phyloP scores from a whole-genome alignment of 768 basidiomycete genomes.

The Mrakia blollopis region DNA sequence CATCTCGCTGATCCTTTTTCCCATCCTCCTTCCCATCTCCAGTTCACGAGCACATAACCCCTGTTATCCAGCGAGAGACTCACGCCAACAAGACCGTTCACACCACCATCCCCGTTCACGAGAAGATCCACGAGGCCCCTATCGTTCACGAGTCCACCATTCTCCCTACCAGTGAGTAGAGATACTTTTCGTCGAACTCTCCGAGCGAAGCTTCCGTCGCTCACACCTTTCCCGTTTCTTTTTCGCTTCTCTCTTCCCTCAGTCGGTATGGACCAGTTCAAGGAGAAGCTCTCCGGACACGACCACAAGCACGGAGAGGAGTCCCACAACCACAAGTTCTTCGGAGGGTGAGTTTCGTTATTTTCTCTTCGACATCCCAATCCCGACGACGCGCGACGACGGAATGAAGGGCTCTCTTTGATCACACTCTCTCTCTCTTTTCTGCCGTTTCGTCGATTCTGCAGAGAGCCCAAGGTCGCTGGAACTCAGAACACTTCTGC shows the following conservation, averaged over 20 bases:
- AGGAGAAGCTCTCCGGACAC: constrained; percentile 13
- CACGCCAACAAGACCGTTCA: constrained; percentile 45
- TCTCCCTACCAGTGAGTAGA: constrained; percentile 13
- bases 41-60: constrained; percentile 40
- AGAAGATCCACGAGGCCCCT: constrained; percentile 45
- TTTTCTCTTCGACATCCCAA: too few species aligned
- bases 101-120: constrained; percentile 45
- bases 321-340: constrained; percentile 19
- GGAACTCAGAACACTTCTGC: too few species aligned
- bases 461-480: too few species aligned
- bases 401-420: too few species aligned
- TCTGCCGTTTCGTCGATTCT: too few species aligned
- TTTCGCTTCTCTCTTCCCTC: constrained; percentile 23
- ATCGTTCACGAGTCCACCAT: constrained; percentile 33
- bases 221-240: neutral
- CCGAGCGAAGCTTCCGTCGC: too few species aligned
- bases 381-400: too few species aligned
- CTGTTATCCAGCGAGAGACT: constrained; percentile 47
- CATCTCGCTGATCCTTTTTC: too few species aligned
- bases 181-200: too few species aligned
- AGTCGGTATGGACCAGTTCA: constrained; percentile 23
- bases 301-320: constrained; percentile 8
- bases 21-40: neutral
- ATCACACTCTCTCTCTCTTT: too few species aligned
- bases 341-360: neutral